Conservation (phyloP, 2,329 filamentous ascomycete species). For the Penicillium sp. region DNA sequence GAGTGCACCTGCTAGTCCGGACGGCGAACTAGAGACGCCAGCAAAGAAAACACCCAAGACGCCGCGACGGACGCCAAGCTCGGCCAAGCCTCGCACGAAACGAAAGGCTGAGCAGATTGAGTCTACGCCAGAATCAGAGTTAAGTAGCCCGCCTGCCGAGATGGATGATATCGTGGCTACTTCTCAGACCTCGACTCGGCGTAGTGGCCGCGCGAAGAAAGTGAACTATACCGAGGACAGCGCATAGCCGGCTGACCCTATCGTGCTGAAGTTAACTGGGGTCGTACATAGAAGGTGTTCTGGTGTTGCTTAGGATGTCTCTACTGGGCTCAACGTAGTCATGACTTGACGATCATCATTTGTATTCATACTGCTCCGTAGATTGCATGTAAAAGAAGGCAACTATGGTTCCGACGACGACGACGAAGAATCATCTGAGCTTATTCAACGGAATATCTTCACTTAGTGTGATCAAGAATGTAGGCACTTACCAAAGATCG, state of each 20-base stretch:
- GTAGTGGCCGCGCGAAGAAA: constrained; percentile 36
- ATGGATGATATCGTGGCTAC: background rate
- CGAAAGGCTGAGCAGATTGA: constrained; percentile 33
- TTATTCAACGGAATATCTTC: too few species aligned
- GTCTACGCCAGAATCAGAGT: constrained; percentile 32
- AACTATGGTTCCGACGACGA: too few species aligned
- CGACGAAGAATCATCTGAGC: too few species aligned
- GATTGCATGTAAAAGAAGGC: too few species aligned
- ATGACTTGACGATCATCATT: background rate
- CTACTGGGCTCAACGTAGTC: background rate
- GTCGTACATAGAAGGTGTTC: background rate
- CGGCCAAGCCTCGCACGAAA: constrained; percentile 29
- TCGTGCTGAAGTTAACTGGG: background rate
- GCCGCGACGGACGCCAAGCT: constrained; percentile 21
- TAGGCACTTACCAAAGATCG: too few species aligned
- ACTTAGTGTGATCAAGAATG: too few species aligned
- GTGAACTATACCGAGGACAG: constrained; percentile 41
- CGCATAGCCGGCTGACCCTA: constrained; percentile 17
- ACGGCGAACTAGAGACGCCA: constrained; percentile 10
- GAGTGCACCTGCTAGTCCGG: constrained; percentile 15
- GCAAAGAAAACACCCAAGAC: constrained; percentile 18
- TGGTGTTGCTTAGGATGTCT: background rate
- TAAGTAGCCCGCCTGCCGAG: constrained; percentile 10
- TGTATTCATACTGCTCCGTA: background rate
- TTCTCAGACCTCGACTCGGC: constrained; percentile 24